Evolutionary conservation across 73 alveolate genomes (phyloP).

Genomic region (Paramecium primaurelia): DNA sequence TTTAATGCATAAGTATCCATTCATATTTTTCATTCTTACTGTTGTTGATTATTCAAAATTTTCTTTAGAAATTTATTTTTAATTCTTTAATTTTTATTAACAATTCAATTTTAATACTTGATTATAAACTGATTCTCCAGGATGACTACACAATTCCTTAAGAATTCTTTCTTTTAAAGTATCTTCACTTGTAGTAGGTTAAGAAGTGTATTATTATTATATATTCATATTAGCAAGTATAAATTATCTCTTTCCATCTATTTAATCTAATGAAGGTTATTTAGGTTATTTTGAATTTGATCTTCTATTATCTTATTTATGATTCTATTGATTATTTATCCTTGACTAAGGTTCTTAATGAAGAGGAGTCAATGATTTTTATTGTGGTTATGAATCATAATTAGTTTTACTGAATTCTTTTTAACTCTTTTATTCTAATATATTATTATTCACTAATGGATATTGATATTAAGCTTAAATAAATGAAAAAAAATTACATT

Average conservation of each 20-base stretch:
- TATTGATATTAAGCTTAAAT: neutral
- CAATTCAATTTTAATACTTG: neutral
- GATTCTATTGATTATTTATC: neutral
- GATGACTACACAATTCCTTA: slow-evolving; percentile 33
- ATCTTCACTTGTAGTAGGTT: neutral
- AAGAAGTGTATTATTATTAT: neutral
- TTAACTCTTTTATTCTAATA: neutral
- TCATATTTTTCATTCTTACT: neutral
- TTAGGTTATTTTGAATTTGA: neutral
- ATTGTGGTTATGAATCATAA: neutral
- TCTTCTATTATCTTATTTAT: neutral
- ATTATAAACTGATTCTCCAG: slow-evolving; percentile 45
- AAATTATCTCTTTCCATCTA: slow-evolving; percentile 34
- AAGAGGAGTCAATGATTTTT: neutral
- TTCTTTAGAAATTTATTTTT: neutral
- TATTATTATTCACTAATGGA: neutral
- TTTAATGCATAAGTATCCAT: neutral
- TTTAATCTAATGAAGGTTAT: slow-evolving; percentile 12
- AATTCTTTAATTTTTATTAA: neutral
- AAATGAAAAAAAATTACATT: neutral
- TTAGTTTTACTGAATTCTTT: neutral
- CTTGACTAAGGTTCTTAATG: neutral
- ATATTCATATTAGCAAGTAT: neutral
- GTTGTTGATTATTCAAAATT: neutral
- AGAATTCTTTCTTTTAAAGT: slow-evolving; percentile 14